Percentiles rank a stretch among this genome's conserved stretches.
phyloP scores from a whole-genome alignment of 805 yeast genomes.

The Teunomyces cretensis region DNA sequence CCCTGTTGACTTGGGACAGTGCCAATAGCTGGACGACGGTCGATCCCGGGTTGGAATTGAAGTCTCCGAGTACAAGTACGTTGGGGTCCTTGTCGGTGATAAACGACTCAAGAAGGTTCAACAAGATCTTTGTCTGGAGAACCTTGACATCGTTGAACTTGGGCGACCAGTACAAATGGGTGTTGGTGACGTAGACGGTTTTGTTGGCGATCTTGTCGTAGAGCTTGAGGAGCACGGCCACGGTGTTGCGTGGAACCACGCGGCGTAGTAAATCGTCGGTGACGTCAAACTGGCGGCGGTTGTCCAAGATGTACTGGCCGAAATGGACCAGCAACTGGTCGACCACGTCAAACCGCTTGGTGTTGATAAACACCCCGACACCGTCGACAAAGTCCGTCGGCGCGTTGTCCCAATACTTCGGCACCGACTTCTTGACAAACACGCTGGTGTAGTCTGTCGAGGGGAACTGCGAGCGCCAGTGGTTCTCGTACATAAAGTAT shows the following conservation, averaged over 20 bases:
- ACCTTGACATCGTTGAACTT: conserved; percentile 93
- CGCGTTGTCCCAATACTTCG: conserved; percentile 49
- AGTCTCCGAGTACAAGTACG: conserved; percentile 90
- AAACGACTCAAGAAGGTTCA: conserved; percentile 79
- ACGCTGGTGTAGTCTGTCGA: conserved; percentile 44
- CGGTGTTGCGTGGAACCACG: conserved; percentile 92
- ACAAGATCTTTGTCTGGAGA: conserved; percentile 86
- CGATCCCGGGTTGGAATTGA: conserved; percentile 80
- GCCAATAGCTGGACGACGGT: conserved; percentile 82
- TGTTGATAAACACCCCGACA: conserved; percentile 88
- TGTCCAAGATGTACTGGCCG: conserved; percentile 77
- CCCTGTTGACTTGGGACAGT: conserved; percentile 68
- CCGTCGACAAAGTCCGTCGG: conserved; percentile 89
- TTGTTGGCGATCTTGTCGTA: conserved; percentile 74
- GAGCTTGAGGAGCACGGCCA: conserved; percentile 75
- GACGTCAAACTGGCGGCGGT: conserved; percentile 81
- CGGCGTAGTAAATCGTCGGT: conserved; percentile 94
- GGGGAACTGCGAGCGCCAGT: conserved; percentile 37
- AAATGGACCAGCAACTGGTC: conserved; percentile 70
- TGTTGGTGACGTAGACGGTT: conserved; percentile 72
- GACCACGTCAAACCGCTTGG: conserved; percentile 63
- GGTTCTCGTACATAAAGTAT: conserved; percentile 33
- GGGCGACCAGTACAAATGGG: conserved; percentile 99
- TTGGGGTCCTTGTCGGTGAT: conserved; percentile 47
- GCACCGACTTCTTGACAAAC: conserved; percentile 50